Evolutionary conservation across 2,329 filamentous ascomycete genomes (phyloP), one percentile per base, ranked within the genome.

Genomic region (Fusarium nygamai): DNA sequence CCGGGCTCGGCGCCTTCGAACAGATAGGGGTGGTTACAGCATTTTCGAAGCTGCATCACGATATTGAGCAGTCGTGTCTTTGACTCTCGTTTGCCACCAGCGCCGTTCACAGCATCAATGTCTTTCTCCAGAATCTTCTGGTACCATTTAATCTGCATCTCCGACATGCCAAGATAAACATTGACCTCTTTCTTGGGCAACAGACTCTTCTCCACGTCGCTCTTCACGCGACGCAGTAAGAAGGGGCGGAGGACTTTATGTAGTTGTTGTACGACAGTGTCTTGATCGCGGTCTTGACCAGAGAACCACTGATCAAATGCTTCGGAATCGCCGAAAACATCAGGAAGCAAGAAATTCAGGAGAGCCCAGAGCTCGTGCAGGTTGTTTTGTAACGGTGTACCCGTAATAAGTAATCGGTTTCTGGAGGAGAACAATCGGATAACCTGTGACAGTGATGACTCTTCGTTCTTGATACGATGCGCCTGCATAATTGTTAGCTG

Each of bases 71-170:
- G 89, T 73, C 96, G 92, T 3, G 96, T 99, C 86, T 99, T 99
- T 38, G 96, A 98, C 84, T 99, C 96, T 69, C 95, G 93, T 85
- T 98, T 99, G 58, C 96, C 96, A 73, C 93, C 94, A 36, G 96
- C 96, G 70, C 96, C 96, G 77, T 99, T 99, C 79, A 99, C 96
- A 20, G 96, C 96, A 82, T 99, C 96, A 71, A 99, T 99, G 80
- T 99, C 96, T 85, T 98, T 99, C 80, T 99, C 96, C 7, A 99
- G 87, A 77, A 99, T 99, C 86, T 98, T 98, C 83, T 98, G 93
- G 81, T 99, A 99, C 96, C 96, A 99, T 81, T 96, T 97, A 76
- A 98, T 90, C 82, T 99, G 96, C 96, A 99, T 99, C 66, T 98
- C 95, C 2, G 96, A 95, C 96, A 99, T 98, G 76, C 96, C 96